A percentile compares a stretch with the other conserved stretches of the same genome.
Conservation (phyloP, 2,329 filamentous ascomycete genomes). For the Neofusicoccum parvum region DNA sequence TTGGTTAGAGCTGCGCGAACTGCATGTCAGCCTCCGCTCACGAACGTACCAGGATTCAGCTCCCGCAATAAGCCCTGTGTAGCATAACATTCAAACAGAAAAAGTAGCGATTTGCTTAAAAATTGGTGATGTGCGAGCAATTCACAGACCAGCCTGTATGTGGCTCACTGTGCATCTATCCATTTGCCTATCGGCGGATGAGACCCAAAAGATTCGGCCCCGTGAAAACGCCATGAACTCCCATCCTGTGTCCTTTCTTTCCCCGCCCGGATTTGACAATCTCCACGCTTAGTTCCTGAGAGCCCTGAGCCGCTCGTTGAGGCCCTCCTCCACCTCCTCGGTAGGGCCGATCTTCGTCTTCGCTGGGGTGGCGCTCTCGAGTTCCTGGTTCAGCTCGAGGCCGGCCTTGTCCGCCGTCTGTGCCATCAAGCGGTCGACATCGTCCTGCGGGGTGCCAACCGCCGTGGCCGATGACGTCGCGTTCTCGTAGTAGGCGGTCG, state of each 20-base stretch:
- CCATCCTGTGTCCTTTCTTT: background rate
- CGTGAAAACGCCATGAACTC: slow-evolving; percentile 9
- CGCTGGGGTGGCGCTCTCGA: slow-evolving; percentile 61
- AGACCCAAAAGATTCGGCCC: background rate
- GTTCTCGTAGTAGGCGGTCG: slow-evolving; percentile 76
- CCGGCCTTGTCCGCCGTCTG: slow-evolving; percentile 88
- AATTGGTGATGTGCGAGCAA: background rate
- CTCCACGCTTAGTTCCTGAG: slow-evolving; percentile 45
- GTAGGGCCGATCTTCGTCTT: slow-evolving; percentile 66
- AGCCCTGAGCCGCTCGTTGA: slow-evolving; percentile 61
- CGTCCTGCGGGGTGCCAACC: slow-evolving; percentile 75
- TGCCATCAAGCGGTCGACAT: slow-evolving; percentile 81
- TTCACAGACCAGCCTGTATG: background rate
- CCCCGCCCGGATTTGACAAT: background rate
- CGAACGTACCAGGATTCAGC: background rate
- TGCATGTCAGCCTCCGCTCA: background rate
- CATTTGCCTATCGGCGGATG: background rate
- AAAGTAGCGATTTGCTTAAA: background rate
- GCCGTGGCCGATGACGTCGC: slow-evolving; percentile 78
- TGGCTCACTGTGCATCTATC: background rate
- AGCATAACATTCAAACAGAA: too few species aligned
- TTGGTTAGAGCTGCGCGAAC: background rate
- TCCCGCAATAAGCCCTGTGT: background rate
- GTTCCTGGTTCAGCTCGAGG: slow-evolving; percentile 76
- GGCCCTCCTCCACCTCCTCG: slow-evolving; percentile 76